Conservation (phyloP, 2,329 filamentous ascomycete species). For the Aspergillus felis region DNA sequence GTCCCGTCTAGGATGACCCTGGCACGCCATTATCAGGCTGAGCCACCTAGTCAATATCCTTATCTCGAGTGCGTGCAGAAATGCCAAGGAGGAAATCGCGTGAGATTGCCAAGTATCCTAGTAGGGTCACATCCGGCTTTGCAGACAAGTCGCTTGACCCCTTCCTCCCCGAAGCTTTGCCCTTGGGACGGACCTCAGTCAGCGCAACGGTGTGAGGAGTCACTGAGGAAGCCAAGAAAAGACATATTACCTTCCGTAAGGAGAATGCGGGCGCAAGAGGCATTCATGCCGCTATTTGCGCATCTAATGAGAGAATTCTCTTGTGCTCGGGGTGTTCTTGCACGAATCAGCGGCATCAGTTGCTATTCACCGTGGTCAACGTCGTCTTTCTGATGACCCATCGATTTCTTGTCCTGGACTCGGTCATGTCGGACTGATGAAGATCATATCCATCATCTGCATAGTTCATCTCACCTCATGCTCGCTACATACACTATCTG, state of each 20-base stretch:
- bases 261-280: background rate
- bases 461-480: background rate
- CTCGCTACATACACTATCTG: conserved; percentile 8
- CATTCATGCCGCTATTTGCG: background rate
- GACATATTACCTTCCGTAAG: conserved; percentile 13
- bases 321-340: background rate
- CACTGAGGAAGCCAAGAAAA: background rate
- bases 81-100: background rate
- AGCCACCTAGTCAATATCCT: background rate
- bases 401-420: background rate
- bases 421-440: background rate
- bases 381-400: conserved; percentile 3
- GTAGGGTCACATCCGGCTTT: background rate
- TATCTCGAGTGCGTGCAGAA: background rate
- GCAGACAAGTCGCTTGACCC: background rate
- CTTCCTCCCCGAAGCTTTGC: background rate
- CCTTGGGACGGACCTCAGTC: background rate
- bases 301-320: conserved; percentile 2
- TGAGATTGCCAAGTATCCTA: background rate
- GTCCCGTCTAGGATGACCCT: background rate
- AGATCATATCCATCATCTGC: conserved; percentile 6
- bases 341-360: background rate
- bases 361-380: background rate
- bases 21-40: background rate
- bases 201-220: background rate